Conservation (phyloP, 225 moss, liverwort and hornwort species). For the Pseudoscleropodium purum region DNA sequence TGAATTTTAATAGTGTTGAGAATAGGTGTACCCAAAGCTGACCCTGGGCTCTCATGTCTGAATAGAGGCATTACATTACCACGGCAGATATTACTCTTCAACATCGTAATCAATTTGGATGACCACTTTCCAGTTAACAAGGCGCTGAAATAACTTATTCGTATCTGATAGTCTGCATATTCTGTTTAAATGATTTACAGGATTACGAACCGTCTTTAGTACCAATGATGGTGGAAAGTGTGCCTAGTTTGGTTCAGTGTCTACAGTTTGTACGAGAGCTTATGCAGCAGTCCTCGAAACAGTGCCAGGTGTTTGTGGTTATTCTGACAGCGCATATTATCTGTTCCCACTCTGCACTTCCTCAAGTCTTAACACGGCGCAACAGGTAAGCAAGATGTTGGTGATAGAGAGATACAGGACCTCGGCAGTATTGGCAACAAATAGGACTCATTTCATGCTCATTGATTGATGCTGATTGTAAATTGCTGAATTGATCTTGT, state of each 20-base stretch:
- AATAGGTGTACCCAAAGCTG: neutral
- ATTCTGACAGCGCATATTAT: slow-evolving; percentile 58
- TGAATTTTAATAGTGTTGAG: neutral
- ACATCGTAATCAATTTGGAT: neutral
- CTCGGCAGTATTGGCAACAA: neutral
- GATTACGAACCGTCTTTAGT: slow-evolving; percentile 3
- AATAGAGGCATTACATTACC: neutral
- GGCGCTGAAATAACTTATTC: neutral
- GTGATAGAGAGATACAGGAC: neutral
- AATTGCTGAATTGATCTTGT: neutral
- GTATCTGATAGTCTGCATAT: neutral
- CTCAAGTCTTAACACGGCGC: slow-evolving; percentile 66
- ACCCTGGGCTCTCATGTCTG: neutral
- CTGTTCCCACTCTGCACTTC: slow-evolving; percentile 50
- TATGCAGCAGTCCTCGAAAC: slow-evolving; percentile 64
- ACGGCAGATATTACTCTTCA: neutral
- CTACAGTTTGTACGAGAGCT: slow-evolving; percentile 69
- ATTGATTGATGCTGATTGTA: neutral
- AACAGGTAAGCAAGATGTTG: slow-evolving; percentile 37
- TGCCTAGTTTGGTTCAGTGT: slow-evolving; percentile 75
- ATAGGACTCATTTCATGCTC: neutral
- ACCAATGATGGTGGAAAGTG: slow-evolving; percentile 80
- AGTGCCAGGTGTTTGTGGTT: slow-evolving; percentile 67
- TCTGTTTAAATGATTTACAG: neutral
- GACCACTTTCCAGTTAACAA: neutral